Base-by-base conservation (phyloP, 2,329 filamentous ascomycete species). In the Cladosporium oxysporum region DNA sequence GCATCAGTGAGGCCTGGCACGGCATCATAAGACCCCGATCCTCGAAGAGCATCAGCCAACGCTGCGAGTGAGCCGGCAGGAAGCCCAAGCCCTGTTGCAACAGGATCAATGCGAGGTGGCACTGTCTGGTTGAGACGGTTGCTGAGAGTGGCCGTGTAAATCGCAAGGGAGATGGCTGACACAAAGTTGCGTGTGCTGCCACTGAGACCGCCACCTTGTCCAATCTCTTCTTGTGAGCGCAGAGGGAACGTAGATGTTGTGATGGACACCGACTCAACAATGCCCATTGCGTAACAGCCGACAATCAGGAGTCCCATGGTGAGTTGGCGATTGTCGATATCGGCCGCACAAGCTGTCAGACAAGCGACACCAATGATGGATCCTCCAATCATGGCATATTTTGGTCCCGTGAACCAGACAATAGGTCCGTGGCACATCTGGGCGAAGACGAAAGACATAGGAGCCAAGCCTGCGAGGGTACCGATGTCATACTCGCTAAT, bases 401-500 rank as follows among this genome's bases (percentile, higher is more conserved):
- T 71, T 5, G 71, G 71, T 14, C 70, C 71, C 7, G 68, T 69
- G 58, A 71, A 66, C 66, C 68, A 73, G 35, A 71, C 71, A 28
- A 72, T 67, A 29, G 69, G 66, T 8, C 71, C 71, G 65, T 72
- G 70, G 50, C 70, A 71, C 69, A 73, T 71, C 47, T 73, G 71
- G 1, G 70, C 70, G 47, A 73, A 73, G 35, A 73, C 71, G 61
- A 72, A 73, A 5, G 68, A 65, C 71, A 73, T 72, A n/a, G 63
- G 62, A 18, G 67, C 68, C 16, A 73, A 64, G 14, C 71, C 71
- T 28, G 71, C 71, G 14, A 69, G 65, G 2, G 70, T 73, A 5
- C 71, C 71, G 8, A 72, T 67, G 29, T 72, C 69, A 59, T 72
- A 72, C 31, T 68, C 66, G 67, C 70, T 71, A 66, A 73, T 72